Percentiles rank a stretch among this genome's conserved stretches.
These are phyloP conservation scores for Parietaria judaica DNA, from an alignment of 306 rosid genomes.

Conservation along the genomic window DNA sequence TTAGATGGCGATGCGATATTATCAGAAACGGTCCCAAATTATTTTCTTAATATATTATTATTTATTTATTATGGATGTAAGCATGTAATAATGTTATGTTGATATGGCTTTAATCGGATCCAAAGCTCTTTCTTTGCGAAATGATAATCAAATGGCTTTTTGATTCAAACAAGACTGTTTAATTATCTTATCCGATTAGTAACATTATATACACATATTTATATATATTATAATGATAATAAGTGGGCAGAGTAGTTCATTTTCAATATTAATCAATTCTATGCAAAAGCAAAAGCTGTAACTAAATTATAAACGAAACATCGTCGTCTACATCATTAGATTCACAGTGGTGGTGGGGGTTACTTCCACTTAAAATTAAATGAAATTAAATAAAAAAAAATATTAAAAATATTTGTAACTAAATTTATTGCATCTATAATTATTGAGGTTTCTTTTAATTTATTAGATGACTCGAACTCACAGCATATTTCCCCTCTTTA, in stretches of 20 bases:
- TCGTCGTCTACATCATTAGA: constrained; percentile 16
- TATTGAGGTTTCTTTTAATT: neutral
- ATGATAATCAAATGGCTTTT: too few relatives aligned
- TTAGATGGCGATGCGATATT: too few relatives aligned
- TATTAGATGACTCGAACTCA: neutral
- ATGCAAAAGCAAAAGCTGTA: neutral
- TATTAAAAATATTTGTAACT: neutral
- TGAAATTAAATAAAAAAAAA: neutral
- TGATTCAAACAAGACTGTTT: too few relatives aligned
- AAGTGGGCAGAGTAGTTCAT: neutral
- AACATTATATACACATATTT: too few relatives aligned
- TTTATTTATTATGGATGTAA: too few relatives aligned
- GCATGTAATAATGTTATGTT: neutral
- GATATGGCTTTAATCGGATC: neutral
- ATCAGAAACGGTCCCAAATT: too few relatives aligned
- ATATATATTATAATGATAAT: too few relatives aligned
- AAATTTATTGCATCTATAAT: neutral
- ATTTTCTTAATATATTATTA: too few relatives aligned
- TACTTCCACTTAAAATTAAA: constrained; percentile 37
- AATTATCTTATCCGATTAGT: too few relatives aligned
- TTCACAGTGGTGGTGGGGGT: constrained; percentile 25
- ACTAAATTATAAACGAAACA: neutral
- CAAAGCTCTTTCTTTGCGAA: neutral
- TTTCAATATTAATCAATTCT: neutral
- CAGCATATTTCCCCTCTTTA: neutral